Percentiles rank a stretch among this genome's conserved stretches.
Conservation (phyloP, 768 basidiomycete species). For the Holtermanniella nyarrowii region DNA sequence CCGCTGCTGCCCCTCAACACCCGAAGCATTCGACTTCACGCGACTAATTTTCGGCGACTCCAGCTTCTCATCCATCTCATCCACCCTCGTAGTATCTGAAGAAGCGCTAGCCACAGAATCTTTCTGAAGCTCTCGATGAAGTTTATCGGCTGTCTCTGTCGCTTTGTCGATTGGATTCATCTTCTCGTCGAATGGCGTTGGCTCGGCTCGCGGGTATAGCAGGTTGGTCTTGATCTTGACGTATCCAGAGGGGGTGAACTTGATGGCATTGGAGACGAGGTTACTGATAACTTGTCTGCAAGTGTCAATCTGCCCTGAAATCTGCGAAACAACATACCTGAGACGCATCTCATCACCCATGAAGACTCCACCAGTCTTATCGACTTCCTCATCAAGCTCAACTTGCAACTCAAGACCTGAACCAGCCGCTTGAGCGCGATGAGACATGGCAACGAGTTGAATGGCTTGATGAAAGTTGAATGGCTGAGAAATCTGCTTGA, state of each 20-base stretch:
- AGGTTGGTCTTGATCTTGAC: conserved; percentile 57
- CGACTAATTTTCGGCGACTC: too few species aligned
- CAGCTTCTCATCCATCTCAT: too few species aligned
- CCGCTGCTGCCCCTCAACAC: too few species aligned
- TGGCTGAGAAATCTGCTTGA: conserved; percentile 36
- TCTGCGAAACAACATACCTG: conserved; percentile 38
- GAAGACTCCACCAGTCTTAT: conserved; percentile 45
- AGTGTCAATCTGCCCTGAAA: not conserved
- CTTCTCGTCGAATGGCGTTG: conserved; percentile 18
- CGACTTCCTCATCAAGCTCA: conserved; percentile 51
- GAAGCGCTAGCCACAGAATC: not conserved
- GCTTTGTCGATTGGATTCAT: conserved; percentile 27
- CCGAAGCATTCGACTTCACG: too few species aligned
- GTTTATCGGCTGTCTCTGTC: conserved; percentile 14
- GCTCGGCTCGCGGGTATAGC: conserved; percentile 41
- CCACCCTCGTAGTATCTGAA: not conserved
- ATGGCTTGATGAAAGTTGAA: conserved; percentile 46
- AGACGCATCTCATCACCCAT: conserved; percentile 74
- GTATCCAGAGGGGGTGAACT: conserved; percentile 44
- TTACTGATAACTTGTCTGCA: conserved; percentile 62
- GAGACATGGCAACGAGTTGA: conserved; percentile 42
- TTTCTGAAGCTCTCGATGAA: conserved; percentile 1
- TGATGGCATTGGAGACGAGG: conserved; percentile 52
- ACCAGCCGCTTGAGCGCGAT: conserved; percentile 36
- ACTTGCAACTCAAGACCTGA: conserved; percentile 53